Conservation (phyloP, 2,329 filamentous ascomycete species). For the Fusarium sp. region DNA sequence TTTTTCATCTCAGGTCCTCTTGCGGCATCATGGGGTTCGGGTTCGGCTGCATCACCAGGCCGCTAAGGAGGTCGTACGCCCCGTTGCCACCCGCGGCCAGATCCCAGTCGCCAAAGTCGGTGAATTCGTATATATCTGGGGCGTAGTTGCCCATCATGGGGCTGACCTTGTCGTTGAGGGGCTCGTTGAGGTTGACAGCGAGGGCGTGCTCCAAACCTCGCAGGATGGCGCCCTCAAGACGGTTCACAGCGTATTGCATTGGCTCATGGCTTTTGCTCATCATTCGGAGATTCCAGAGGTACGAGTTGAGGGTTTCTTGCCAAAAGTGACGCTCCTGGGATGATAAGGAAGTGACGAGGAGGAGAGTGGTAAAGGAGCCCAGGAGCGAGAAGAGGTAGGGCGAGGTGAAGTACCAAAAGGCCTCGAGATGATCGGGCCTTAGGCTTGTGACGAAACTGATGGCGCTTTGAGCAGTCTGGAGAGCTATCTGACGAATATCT, state of each 20-base stretch:
- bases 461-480: slow-evolving; percentile 48
- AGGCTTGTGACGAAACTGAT: slow-evolving; percentile 50
- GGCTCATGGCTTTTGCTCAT: slow-evolving; percentile 53
- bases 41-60: slow-evolving; percentile 40
- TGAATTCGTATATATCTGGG: slow-evolving; percentile 46
- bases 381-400: slow-evolving; percentile 55
- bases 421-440: slow-evolving; percentile 53
- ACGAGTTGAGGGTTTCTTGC: slow-evolving; percentile 50
- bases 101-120: slow-evolving; percentile 52
- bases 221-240: slow-evolving; percentile 52
- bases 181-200: slow-evolving; percentile 50
- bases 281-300: slow-evolving; percentile 49
- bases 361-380: slow-evolving; percentile 53
- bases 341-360: slow-evolving; percentile 50
- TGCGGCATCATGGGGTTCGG: slow-evolving; percentile 39
- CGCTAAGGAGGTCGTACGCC: slow-evolving; percentile 47
- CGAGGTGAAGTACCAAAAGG: slow-evolving; percentile 55
- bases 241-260: slow-evolving; percentile 53
- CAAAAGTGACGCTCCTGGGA: slow-evolving; percentile 48
- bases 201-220: slow-evolving; percentile 53
- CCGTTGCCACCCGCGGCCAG: slow-evolving; percentile 43
- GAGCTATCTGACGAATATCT: slow-evolving; percentile 47
- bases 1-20: slow-evolving; percentile 36
- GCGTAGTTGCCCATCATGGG: slow-evolving; percentile 44
- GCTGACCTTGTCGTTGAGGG: slow-evolving; percentile 46